Percentiles rank a stretch among this genome's conserved stretches.
Conservation (phyloP, 2,329 filamentous ascomycete genomes). For the Biscogniauxia sp. region DNA sequence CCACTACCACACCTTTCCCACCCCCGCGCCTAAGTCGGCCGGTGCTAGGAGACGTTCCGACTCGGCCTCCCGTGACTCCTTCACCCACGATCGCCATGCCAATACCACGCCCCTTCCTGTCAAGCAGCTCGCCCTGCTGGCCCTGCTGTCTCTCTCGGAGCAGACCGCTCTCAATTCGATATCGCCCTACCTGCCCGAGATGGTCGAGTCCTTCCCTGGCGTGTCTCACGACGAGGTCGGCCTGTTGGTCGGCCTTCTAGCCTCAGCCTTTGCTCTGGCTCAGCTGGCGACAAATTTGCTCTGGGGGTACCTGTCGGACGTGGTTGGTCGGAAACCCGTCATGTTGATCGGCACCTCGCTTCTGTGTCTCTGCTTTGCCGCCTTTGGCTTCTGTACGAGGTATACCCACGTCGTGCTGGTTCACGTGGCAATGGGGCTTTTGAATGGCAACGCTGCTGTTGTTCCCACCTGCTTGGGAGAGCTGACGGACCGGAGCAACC, state of each 20-base stretch:
- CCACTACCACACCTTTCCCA: conserved; percentile 81
- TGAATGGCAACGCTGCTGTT: conserved; percentile 93
- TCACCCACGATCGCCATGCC: conserved; percentile 34
- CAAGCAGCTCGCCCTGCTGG: conserved; percentile 79
- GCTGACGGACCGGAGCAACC: conserved; percentile 91
- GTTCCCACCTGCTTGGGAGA: conserved; percentile 93
- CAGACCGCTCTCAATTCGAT: conserved; percentile 98
- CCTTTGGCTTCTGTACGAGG: conserved; percentile 81
- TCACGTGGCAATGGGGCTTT: conserved; percentile 84
- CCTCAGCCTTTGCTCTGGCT: conserved; percentile 86
- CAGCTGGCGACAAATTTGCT: conserved; percentile 91
- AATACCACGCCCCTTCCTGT: conserved; percentile 74
- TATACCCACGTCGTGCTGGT: conserved; percentile 84
- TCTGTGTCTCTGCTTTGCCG: conserved; percentile 75
- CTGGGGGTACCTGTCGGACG: conserved; percentile 82
- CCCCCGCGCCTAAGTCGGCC: conserved; percentile 66
- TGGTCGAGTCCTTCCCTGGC: conserved; percentile 83
- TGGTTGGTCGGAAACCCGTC: conserved; percentile 77
- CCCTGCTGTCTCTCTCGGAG: conserved; percentile 85
- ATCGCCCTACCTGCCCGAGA: conserved; percentile 88
- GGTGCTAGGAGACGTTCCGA: conserved; percentile 39
- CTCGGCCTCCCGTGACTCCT: conserved; percentile 31
- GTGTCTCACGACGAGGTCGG: conserved; percentile 71
- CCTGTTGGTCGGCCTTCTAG: conserved; percentile 85
- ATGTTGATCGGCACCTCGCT: conserved; percentile 80